These are phyloP conservation scores for Moesziomyces antarcticus DNA, from an alignment of 1,284 basidiomycete species.

Conservation along the genomic window DNA sequence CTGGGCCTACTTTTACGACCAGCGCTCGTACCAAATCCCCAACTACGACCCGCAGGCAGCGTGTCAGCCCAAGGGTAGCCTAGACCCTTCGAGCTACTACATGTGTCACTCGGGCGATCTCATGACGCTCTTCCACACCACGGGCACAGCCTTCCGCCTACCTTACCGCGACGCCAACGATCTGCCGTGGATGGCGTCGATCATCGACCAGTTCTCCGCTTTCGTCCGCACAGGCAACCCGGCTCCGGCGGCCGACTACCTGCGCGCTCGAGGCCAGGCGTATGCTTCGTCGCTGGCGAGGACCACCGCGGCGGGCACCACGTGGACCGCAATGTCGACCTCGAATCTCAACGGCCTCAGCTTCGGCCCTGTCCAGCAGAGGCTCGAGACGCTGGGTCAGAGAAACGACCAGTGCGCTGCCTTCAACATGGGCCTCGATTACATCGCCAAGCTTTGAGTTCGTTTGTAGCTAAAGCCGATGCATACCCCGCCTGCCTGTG, in stretches of 20 bases:
- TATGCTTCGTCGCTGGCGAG: conserved; percentile 28
- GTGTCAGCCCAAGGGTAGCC: conserved; percentile 20
- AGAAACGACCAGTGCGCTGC: conserved; percentile 42
- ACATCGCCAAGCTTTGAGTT: conserved; percentile 31
- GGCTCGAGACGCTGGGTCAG: conserved; percentile 29
- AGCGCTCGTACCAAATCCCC: conserved; percentile 40
- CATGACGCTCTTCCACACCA: conserved; percentile 38
- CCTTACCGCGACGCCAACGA: conserved; percentile 37
- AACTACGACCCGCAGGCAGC: conserved; percentile 38
- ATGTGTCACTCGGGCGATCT: conserved; percentile 50
- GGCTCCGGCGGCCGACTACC: conserved; percentile 15
- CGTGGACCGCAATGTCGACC: conserved; percentile 25
- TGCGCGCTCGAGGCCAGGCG: conserved; percentile 24
- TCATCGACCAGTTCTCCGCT: conserved; percentile 40
- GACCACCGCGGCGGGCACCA: conserved; percentile 8
- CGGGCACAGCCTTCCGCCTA: conserved; percentile 26
- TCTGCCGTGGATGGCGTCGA: conserved; percentile 28
- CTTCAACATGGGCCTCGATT: conserved; percentile 32
- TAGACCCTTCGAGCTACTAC: conserved; percentile 36
- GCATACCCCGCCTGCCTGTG: too few relatives aligned
- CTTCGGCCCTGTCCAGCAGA: conserved; percentile 39
- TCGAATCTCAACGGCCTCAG: conserved; percentile 18
- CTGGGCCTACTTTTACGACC: conserved; percentile 37
- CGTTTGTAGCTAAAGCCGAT: too few relatives aligned
- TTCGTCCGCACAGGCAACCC: conserved; percentile 42